Conservation (phyloP, 495 filamentous ascomycete genomes). For the Bathelium albidoporum region DNA sequence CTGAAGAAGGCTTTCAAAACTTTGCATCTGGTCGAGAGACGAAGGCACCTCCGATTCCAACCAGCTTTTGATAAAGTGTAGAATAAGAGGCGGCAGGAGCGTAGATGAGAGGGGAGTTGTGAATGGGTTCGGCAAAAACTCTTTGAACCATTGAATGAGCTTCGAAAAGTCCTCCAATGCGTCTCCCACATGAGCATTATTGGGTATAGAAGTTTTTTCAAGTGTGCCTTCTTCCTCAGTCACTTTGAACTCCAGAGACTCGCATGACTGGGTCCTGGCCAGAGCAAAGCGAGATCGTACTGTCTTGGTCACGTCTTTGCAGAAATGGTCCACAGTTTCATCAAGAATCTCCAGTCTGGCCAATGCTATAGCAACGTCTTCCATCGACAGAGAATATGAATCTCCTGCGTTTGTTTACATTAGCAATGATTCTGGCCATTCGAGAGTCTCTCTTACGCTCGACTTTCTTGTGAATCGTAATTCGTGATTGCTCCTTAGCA, state of each 20-base stretch:
- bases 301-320: constrained; percentile 13
- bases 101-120: constrained; percentile 49
- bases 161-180: constrained; percentile 41
- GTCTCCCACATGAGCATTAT: background rate
- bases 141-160: constrained; percentile 55
- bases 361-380: background rate
- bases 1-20: constrained; percentile 56
- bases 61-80: constrained; percentile 59
- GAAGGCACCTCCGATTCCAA: constrained; percentile 66
- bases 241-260: background rate
- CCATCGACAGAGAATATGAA: background rate
- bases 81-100: constrained; percentile 56
- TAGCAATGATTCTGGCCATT: background rate
- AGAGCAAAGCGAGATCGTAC: constrained; percentile 7
- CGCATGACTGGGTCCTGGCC: background rate
- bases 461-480: constrained; percentile 18
- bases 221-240: background rate
- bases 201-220: background rate
- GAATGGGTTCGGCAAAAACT: constrained; percentile 54
- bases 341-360: constrained; percentile 4
- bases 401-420: background rate
- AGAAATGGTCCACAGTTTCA: constrained; percentile 9
- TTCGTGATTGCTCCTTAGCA: constrained; percentile 14
- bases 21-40: constrained; percentile 53
- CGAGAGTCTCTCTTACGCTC: background rate